These are phyloP conservation scores for Leccinum angustisporum DNA, from an alignment of 1,284 basidiomycete genomes.

Conservation along the genomic window DNA sequence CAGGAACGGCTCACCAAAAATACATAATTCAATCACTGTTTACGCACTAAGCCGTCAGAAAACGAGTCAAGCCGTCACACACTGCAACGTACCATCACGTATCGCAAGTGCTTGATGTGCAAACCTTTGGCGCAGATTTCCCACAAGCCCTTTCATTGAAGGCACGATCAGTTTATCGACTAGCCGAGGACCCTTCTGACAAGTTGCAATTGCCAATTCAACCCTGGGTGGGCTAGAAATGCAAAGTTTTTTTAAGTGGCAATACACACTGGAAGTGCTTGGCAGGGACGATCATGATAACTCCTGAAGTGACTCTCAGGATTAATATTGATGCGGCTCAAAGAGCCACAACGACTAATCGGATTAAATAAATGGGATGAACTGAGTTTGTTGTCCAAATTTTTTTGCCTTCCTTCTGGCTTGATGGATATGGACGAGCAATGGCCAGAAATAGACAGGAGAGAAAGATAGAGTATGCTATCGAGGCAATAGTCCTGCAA, in stretches of 20 bases:
- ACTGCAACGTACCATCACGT: not conserved
- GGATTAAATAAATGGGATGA: not conserved
- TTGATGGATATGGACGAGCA: slow-evolving; percentile 16
- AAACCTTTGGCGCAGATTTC: not conserved
- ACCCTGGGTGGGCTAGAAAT: not conserved
- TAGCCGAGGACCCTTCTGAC: not conserved
- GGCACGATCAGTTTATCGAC: not conserved
- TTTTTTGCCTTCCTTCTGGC: slow-evolving; percentile 7
- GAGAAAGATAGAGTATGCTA: slow-evolving; percentile 7
- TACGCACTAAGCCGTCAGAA: not conserved
- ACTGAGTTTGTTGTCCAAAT: not conserved
- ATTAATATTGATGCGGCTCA: not conserved
- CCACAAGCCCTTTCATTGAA: not conserved
- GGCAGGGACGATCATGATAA: not conserved
- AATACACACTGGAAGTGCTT: not conserved
- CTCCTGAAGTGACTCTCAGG: slow-evolving; percentile 1
- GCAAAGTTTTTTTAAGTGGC: not conserved
- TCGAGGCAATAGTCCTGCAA: slow-evolving; percentile 16
- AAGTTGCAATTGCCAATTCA: not conserved
- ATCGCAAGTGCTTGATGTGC: not conserved
- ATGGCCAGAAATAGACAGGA: slow-evolving; percentile 3
- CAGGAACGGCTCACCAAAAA: not conserved
- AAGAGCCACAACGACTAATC: not conserved
- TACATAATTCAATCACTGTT: not conserved
- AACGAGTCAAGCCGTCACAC: not conserved